Conservation (phyloP, 139 green algal genomes). For the Picochlorum sp. region DNA sequence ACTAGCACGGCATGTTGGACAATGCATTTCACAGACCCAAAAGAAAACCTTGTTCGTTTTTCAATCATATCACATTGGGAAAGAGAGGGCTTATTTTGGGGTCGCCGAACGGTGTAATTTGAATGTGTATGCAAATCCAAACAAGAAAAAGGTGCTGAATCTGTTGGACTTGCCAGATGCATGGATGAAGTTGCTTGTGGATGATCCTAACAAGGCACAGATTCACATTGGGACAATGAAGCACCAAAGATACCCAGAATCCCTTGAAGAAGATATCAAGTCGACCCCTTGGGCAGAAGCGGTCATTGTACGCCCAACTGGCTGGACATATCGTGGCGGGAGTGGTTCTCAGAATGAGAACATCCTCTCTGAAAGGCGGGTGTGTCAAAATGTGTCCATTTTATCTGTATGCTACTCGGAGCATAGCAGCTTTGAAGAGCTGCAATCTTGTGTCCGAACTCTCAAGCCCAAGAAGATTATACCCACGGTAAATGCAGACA, state of each 20-base stretch:
- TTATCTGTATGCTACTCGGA: constrained; percentile 77
- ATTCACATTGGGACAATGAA: not conserved
- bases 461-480: constrained; percentile 45
- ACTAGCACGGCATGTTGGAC: constrained; percentile 20
- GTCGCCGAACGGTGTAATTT: constrained; percentile 49
- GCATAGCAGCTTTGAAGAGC: constrained; percentile 61
- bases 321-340: not conserved
- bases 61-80: constrained; percentile 81
- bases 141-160: constrained; percentile 55
- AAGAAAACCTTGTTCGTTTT: constrained; percentile 80
- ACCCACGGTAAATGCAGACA: constrained; percentile 58
- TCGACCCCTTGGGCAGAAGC: not conserved
- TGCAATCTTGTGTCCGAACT: constrained; percentile 60
- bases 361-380: not conserved
- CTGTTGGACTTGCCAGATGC: constrained; percentile 44
- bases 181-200: not conserved
- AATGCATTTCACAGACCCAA: constrained; percentile 69
- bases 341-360: not conserved
- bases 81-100: constrained; percentile 85
- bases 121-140: constrained; percentile 64
- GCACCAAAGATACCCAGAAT: not conserved
- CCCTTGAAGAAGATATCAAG: not conserved
- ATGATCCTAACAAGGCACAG: not conserved
- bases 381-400: constrained; percentile 41
- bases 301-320: not conserved